Conservation (phyloP, 1,284 basidiomycete species). For the Phylloboletellus chloephorus region DNA sequence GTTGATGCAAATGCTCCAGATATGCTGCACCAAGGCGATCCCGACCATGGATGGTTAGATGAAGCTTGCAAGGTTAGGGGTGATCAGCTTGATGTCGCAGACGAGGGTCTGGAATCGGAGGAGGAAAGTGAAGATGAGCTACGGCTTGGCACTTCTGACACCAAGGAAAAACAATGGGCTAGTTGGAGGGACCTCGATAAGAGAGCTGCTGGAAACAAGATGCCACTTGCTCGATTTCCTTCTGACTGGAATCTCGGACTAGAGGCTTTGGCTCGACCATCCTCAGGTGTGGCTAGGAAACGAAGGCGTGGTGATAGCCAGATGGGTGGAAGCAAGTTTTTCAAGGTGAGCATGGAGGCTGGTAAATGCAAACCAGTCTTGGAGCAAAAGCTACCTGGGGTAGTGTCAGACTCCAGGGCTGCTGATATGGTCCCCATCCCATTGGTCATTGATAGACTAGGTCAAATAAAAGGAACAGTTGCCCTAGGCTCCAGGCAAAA, state of each 20-base stretch:
- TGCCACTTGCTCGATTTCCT: slow-evolving; percentile 13
- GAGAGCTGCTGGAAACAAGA: background rate
- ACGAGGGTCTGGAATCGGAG: slow-evolving; percentile 15
- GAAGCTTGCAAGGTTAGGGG: slow-evolving; percentile 28
- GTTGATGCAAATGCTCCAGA: slow-evolving; percentile 28
- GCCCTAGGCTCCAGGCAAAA: slow-evolving; percentile 27
- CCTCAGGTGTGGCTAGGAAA: slow-evolving; percentile 11
- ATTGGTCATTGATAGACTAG: slow-evolving; percentile 22
- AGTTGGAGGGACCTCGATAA: slow-evolving; percentile 2
- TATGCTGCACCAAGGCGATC: slow-evolving; percentile 10
- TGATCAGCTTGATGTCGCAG: slow-evolving; percentile 17
- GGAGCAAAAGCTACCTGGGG: too few species aligned
- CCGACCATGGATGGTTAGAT: slow-evolving; percentile 27
- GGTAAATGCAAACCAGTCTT: background rate
- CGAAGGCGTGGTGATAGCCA: slow-evolving; percentile 11
- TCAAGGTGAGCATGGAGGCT: slow-evolving; percentile 23
- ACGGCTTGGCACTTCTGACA: background rate
- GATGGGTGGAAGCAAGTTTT: slow-evolving; percentile 17
- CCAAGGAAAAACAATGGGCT: slow-evolving; percentile 12
- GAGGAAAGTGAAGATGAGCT: slow-evolving; percentile 21
- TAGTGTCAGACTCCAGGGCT: too few species aligned
- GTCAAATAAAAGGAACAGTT: slow-evolving; percentile 23
- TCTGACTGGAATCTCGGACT: slow-evolving; percentile 25
- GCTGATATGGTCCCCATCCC: too few species aligned
- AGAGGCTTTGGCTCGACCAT: slow-evolving; percentile 10